Conservation (phyloP, 2,329 filamentous ascomycete genomes). For the Colletotrichum sp. region DNA sequence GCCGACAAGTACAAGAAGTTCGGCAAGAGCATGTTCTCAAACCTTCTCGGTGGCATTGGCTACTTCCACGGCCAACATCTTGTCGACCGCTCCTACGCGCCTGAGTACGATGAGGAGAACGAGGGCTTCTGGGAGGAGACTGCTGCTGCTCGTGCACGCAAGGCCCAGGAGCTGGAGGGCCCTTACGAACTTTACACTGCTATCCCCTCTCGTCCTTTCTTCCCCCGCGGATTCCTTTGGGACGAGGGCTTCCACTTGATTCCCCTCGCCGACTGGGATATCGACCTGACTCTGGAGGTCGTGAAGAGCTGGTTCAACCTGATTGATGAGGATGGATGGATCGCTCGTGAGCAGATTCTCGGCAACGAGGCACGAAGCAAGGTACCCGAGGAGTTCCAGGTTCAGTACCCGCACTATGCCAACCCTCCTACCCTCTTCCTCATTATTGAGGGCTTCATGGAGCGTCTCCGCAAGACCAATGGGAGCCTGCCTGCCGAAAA, state of each 20-base stretch:
- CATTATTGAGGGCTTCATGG: conserved; percentile 82
- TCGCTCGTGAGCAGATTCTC: conserved; percentile 93
- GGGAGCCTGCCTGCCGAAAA: conserved; percentile 48
- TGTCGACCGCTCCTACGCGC: conserved; percentile 89
- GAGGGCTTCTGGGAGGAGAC: conserved; percentile 96
- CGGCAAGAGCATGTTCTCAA: conserved; percentile 90
- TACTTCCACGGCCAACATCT: conserved; percentile 92
- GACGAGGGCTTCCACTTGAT: conserved; percentile 97
- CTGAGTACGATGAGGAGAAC: conserved; percentile 92
- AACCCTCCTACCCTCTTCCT: conserved; percentile 96
- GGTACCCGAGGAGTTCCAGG: conserved; percentile 90
- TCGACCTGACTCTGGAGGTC: conserved; percentile 85
- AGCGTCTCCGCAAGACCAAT: conserved; percentile 70
- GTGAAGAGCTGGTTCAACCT: conserved; percentile 95
- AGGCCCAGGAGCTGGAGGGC: conserved; percentile 74
- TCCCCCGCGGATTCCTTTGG: conserved; percentile 96
- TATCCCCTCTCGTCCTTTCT: conserved; percentile 93
- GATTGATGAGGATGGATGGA: conserved; percentile 98
- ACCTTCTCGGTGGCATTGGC: conserved; percentile 90
- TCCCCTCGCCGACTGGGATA: conserved; percentile 92
- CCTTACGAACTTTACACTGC: conserved; percentile 90
- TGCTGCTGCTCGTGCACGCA: conserved; percentile 75
- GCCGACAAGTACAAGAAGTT: conserved; percentile 77
- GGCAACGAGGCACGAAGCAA: conserved; percentile 92
- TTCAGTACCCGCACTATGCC: conserved; percentile 96